These are phyloP conservation scores for Macroventuria anomochaeta DNA, from an alignment of 2,329 filamentous ascomycete species.

Conservation along the genomic window DNA sequence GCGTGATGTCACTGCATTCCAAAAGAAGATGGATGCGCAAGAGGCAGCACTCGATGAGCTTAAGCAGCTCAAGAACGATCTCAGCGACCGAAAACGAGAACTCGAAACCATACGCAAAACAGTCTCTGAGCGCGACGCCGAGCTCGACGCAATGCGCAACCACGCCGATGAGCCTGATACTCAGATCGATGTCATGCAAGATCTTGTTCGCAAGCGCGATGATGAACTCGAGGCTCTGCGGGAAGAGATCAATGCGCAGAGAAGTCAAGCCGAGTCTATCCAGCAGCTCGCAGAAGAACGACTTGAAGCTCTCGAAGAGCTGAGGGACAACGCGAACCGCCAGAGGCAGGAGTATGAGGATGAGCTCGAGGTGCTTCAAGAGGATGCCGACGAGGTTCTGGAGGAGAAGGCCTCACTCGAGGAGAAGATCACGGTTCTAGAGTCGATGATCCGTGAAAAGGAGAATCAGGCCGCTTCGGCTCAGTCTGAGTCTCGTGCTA, in stretches of 20 bases:
- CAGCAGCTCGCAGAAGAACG: slow-evolving; percentile 46
- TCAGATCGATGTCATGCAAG: slow-evolving; percentile 51
- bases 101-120: slow-evolving; percentile 45
- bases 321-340: slow-evolving; percentile 55
- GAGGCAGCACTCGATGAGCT: slow-evolving; percentile 39
- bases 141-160: slow-evolving; percentile 45
- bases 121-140: slow-evolving; percentile 46
- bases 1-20: slow-evolving; percentile 37
- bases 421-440: slow-evolving; percentile 57
- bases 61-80: slow-evolving; percentile 35
- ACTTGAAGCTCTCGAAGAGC: slow-evolving; percentile 58
- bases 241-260: slow-evolving; percentile 48
- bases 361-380: slow-evolving; percentile 58
- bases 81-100: slow-evolving; percentile 44
- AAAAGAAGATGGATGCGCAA: slow-evolving; percentile 44
- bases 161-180: slow-evolving; percentile 49
- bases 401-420: slow-evolving; percentile 65
- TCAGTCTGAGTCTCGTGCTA: slow-evolving; percentile 55
- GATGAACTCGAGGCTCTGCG: slow-evolving; percentile 62
- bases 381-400: slow-evolving; percentile 51
- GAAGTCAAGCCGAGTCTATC: slow-evolving; percentile 40
- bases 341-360: slow-evolving; percentile 61
- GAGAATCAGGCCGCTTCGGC: slow-evolving; percentile 29
- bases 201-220: slow-evolving; percentile 53
- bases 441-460: slow-evolving; percentile 49